These are phyloP conservation scores for Mortierella antarctica DNA, from an alignment of 192 early-diverging fungal genomes.

Conservation along the genomic window DNA sequence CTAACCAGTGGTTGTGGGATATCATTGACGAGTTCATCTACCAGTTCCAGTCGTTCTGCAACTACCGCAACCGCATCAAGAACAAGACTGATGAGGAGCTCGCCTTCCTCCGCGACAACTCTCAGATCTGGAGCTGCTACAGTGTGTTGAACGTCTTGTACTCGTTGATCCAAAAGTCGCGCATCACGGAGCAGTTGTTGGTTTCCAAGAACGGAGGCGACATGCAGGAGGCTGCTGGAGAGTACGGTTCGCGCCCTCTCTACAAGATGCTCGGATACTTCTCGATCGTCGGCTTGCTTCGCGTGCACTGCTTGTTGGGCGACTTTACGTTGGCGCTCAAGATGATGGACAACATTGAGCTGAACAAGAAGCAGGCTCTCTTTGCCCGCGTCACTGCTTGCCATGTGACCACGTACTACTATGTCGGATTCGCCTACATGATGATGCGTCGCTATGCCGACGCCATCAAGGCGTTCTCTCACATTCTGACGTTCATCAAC, in stretches of 20 bases:
- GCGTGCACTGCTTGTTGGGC: slow-evolving; percentile 95
- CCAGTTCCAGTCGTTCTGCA: slow-evolving; percentile 98
- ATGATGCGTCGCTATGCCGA: slow-evolving; percentile 98
- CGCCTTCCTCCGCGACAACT: slow-evolving; percentile 82
- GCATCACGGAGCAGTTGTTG: slow-evolving; percentile 92
- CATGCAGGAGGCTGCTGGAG: slow-evolving; percentile 87
- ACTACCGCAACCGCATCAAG: slow-evolving; percentile 88
- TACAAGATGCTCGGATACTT: slow-evolving; percentile 99
- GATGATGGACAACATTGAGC: slow-evolving; percentile 96
- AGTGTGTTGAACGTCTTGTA: slow-evolving; percentile 97
- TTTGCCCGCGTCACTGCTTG: slow-evolving; percentile 97
- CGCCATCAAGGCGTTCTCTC: slow-evolving; percentile 91
- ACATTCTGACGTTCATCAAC: slow-evolving; percentile 90
- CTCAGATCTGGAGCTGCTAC: slow-evolving; percentile 95
- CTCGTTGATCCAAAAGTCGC: slow-evolving; percentile 94
- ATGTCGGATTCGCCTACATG: slow-evolving; percentile 97
- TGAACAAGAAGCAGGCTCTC: slow-evolving; percentile 90
- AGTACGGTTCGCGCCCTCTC: slow-evolving; percentile 87
- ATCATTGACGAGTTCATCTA: slow-evolving; percentile 99
- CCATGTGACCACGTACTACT: slow-evolving; percentile 97
- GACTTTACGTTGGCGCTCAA: slow-evolving; percentile 96
- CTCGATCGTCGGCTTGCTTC: slow-evolving; percentile 89
- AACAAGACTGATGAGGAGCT: slow-evolving; percentile 86
- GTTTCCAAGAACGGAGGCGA: slow-evolving; percentile 92
- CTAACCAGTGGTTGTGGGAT: slow-evolving; percentile 99